Base-by-base conservation (phyloP, 192 early-diverging fungal genomes). In the Phycomyces blakesleeanus region DNA sequence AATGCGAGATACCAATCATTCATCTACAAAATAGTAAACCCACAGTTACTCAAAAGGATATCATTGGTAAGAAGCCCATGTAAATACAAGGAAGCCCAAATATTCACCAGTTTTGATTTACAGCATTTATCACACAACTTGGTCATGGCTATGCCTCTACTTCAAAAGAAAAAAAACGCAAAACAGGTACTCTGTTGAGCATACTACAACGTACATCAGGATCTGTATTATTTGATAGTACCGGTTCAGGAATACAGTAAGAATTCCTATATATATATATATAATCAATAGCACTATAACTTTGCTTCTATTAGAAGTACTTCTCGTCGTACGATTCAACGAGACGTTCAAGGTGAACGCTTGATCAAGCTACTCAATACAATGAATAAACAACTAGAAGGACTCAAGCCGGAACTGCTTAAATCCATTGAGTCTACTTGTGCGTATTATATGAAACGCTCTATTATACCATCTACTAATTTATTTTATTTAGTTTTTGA, bases 1-100 rank as follows among this genome's bases (percentile, higher is more conserved):
- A 73, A 20, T 77, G 79, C 25, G 81, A 83, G 54, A 73, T 83
- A 42, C 76, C 76, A 26, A 69, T 75, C 9, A 57, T 59, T 15
- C 70, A 66, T 53, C 65, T 69, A 3, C 56, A 65, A 11, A 60
- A 63, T 10, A 64, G 66, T 10, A 54, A 74, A 20, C 71, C 77
- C 9, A 44, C 61, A 3, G 67, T 83, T 37, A 69, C 72, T 1
- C 63, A 68, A 34, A 69, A 78, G 10, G 79, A 83, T 55, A 68
- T 80, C 12, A 41, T 60, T 27, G 63, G 63, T 65, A 65, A n/a
- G n/a, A n/a, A 65, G 12, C 8, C 47, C 20, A 18, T 53, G 6
- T 55, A 4, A 18, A 10, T 1, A n/a, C 40, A 55, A 26, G 14
- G 15, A 11, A 26, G 5, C 25, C 27, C 1, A 18, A 21, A 49